Evolutionary conservation across 2,329 filamentous ascomycete genomes (phyloP).

Genomic region (Huntiella decipiens): DNA sequence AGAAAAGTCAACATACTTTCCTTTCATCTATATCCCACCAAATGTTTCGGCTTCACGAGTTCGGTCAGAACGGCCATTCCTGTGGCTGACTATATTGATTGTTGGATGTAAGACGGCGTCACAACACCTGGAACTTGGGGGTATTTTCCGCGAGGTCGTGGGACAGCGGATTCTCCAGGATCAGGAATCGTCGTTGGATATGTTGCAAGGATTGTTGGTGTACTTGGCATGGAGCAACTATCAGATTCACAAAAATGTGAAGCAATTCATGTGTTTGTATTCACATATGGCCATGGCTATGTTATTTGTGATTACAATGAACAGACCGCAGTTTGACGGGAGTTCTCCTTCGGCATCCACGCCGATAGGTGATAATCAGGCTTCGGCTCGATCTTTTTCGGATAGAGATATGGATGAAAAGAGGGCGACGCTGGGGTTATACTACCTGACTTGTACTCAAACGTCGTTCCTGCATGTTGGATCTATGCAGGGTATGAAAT

Average conservation of each 20-base stretch:
- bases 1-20: constrained; percentile 16
- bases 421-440: constrained; percentile 10
- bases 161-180: constrained; percentile 14
- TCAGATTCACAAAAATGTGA: constrained; percentile 5
- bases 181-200: constrained; percentile 15
- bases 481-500: constrained; percentile 25
- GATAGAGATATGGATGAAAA: constrained; percentile 11
- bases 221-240: constrained; percentile 17
- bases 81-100: constrained; percentile 22
- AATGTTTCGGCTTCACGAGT: constrained; percentile 14
- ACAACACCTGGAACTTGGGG: constrained; percentile 15
- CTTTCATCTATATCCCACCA: constrained; percentile 15
- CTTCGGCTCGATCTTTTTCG: constrained; percentile 2
- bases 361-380: background rate
- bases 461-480: constrained; percentile 14
- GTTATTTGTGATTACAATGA: constrained; percentile 7
- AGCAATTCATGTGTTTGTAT: constrained; percentile 6
- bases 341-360: background rate
- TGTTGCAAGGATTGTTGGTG: constrained; percentile 16
- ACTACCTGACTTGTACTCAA: constrained; percentile 14
- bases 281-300: constrained; percentile 8
- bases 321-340: constrained; percentile 7
- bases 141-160: constrained; percentile 15
- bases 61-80: constrained; percentile 18
- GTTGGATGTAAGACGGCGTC: constrained; percentile 14